Evolutionary conservation across 192 early-diverging fungal species (phyloP).

Genomic region (Gryganskiella cystojenkinii): DNA sequence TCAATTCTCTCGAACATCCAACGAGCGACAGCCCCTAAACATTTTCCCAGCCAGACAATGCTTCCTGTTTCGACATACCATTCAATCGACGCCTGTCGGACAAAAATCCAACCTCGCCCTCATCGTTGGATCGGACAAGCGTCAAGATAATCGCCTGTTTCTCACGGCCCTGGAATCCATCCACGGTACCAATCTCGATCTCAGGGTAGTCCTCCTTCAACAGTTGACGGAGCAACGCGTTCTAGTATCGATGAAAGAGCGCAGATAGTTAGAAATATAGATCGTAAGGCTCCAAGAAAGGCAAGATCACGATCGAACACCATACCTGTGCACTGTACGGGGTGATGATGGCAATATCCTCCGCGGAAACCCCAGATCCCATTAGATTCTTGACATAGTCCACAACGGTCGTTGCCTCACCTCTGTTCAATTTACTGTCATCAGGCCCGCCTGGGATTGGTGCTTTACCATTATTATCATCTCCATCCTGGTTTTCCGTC

Average conservation of each 20-base stretch:
- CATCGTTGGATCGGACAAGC: conserved; percentile 83
- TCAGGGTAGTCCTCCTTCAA: conserved; percentile 65
- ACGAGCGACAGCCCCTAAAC: neutral
- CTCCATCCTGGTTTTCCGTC: conserved; percentile 44
- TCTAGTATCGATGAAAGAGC: conserved; percentile 10
- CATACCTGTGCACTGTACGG: conserved; percentile 88
- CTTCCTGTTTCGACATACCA: conserved; percentile 48
- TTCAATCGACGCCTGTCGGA: conserved; percentile 85
- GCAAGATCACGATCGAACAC: conserved; percentile 35
- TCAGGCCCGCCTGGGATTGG: conserved; percentile 45
- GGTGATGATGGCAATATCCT: conserved; percentile 86
- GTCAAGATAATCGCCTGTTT: conserved; percentile 87
- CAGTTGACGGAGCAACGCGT: conserved; percentile 44
- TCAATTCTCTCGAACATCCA: neutral
- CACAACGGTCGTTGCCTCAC: conserved; percentile 76
- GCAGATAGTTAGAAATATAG: neutral
- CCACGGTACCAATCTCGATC: conserved; percentile 86
- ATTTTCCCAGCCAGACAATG: neutral
- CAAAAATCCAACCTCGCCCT: conserved; percentile 87
- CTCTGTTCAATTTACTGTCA: conserved; percentile 79
- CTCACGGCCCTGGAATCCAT: conserved; percentile 94
- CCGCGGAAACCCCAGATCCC: conserved; percentile 65
- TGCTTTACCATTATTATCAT: conserved; percentile 2
- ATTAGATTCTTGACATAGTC: conserved; percentile 73
- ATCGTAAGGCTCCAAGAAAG: neutral